Evolutionary conservation across 177 flowering plant genomes (phyloP).

Genomic region (Tripterygium wilfordii): DNA sequence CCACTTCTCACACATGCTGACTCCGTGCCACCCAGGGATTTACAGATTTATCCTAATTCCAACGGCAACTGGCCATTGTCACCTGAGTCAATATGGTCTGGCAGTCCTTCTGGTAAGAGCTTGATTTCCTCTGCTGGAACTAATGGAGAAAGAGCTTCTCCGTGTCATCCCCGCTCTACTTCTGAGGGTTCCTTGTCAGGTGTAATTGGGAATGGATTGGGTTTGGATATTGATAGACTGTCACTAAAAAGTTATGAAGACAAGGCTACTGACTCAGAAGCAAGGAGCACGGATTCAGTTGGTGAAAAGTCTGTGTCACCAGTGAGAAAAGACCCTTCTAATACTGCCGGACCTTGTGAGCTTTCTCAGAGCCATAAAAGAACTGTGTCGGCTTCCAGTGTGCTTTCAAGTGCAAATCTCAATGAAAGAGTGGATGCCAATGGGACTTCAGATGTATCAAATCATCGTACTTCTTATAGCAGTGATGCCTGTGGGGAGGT

Average conservation of each 20-base stretch:
- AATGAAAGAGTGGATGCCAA: constrained; percentile 35
- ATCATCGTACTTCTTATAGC: constrained; percentile 33
- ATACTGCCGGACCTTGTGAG: constrained; percentile 24
- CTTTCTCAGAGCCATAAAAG: constrained; percentile 40
- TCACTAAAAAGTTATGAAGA: constrained; percentile 38
- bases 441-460: constrained; percentile 33
- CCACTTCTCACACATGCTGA: constrained; percentile 37
- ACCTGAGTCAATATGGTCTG: constrained; percentile 38
- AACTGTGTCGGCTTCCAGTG: constrained; percentile 49
- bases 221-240: constrained; percentile 34
- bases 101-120: constrained; percentile 28
- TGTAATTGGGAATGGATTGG: constrained; percentile 39
- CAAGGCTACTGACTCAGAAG: constrained; percentile 26
- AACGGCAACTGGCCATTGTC: constrained; percentile 36
- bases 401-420: constrained; percentile 28
- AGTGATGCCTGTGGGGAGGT: constrained; percentile 72
- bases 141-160: constrained; percentile 35
- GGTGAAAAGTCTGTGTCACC: constrained; percentile 33
- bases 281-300: constrained; percentile 22
- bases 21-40: constrained; percentile 28
- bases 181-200: constrained; percentile 39
- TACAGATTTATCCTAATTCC: constrained; percentile 22
- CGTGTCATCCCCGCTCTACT: constrained; percentile 51
- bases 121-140: constrained; percentile 29
- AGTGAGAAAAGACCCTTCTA: constrained; percentile 27